Evolutionary conservation across 1,284 basidiomycete species (phyloP).

Genomic region (Pterulicium gracile): DNA sequence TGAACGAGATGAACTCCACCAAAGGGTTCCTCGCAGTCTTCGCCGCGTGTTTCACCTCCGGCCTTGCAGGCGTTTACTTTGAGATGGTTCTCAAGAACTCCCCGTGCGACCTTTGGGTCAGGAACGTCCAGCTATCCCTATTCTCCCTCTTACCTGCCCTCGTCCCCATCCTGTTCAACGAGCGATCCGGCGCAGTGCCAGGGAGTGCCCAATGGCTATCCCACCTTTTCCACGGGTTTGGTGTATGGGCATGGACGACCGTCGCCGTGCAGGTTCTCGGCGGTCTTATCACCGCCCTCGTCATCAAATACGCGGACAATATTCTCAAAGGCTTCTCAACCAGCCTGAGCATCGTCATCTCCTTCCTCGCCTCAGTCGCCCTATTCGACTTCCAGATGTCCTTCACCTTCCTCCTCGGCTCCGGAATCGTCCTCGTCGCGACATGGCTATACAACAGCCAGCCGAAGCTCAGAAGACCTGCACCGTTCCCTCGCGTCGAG

Average conservation of each 20-base stretch:
- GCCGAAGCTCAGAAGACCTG: conserved; percentile 19
- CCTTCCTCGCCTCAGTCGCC: conserved; percentile 81
- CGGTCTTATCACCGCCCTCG: conserved; percentile 81
- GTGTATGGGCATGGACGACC: conserved; percentile 85
- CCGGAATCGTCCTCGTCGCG: conserved; percentile 71
- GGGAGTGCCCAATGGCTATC: conserved; percentile 21
- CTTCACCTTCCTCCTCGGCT: conserved; percentile 74
- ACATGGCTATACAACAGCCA: conserved; percentile 87
- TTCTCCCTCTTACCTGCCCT: conserved; percentile 91
- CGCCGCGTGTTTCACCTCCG: conserved; percentile 90
- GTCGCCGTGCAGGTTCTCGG: conserved; percentile 85
- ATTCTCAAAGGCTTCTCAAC: conserved; percentile 94
- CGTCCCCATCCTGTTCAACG: conserved; percentile 64
- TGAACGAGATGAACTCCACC: conserved; percentile 63
- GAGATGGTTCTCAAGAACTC: conserved; percentile 95
- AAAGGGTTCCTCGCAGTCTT: conserved; percentile 85
- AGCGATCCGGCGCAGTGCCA: conserved; percentile 9
- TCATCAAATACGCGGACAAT: conserved; percentile 83
- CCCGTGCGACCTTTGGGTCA: conserved; percentile 86
- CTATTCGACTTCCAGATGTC: conserved; percentile 87
- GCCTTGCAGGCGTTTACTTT: conserved; percentile 97
- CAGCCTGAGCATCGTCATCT: conserved; percentile 85
- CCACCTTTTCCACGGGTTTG: conserved; percentile 67
- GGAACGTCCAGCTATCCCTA: conserved; percentile 92
- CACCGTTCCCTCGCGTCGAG: conserved; percentile 10